Evolutionary conservation across 2,329 filamentous ascomycete species (phyloP).

Genomic region (Orbilia blumenaviensis): DNA sequence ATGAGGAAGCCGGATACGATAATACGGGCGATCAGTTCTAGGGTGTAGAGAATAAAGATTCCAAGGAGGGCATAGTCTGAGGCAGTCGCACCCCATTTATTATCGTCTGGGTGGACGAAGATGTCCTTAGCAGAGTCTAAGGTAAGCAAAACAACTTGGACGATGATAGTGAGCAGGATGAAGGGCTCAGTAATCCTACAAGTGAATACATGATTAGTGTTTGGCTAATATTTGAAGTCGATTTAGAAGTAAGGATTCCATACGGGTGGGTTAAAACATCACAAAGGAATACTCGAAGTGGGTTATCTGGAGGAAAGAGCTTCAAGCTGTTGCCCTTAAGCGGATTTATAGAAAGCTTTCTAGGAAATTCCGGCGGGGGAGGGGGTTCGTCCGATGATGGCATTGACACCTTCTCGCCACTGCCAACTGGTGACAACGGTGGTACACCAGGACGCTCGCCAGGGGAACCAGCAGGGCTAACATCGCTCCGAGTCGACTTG

Average conservation of each 20-base stretch:
- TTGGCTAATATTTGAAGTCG: neutral
- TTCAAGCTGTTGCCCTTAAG: conserved; percentile 86
- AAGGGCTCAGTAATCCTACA: conserved; percentile 75
- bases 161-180: conserved; percentile 84
- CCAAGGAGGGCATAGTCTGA: conserved; percentile 82
- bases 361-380: conserved; percentile 64
- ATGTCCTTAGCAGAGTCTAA: conserved; percentile 81
- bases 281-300: conserved; percentile 77
- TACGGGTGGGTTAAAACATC: conserved; percentile 83
- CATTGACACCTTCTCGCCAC: conserved; percentile 36
- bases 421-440: conserved; percentile 62
- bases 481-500: conserved; percentile 71
- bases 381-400: conserved; percentile 33
- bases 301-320: conserved; percentile 81
- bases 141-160: conserved; percentile 87
- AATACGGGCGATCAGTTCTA: conserved; percentile 82
- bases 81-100: conserved; percentile 71
- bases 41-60: conserved; percentile 87
- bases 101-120: conserved; percentile 69
- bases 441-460: conserved; percentile 66
- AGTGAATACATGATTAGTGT: conserved; percentile 27
- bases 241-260: conserved; percentile 16
- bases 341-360: conserved; percentile 70
- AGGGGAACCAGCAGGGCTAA: conserved; percentile 67
- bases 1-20: conserved; percentile 93